Conservation (phyloP, 2,329 filamentous ascomycete species). For the Tolypocladium tropicale region DNA sequence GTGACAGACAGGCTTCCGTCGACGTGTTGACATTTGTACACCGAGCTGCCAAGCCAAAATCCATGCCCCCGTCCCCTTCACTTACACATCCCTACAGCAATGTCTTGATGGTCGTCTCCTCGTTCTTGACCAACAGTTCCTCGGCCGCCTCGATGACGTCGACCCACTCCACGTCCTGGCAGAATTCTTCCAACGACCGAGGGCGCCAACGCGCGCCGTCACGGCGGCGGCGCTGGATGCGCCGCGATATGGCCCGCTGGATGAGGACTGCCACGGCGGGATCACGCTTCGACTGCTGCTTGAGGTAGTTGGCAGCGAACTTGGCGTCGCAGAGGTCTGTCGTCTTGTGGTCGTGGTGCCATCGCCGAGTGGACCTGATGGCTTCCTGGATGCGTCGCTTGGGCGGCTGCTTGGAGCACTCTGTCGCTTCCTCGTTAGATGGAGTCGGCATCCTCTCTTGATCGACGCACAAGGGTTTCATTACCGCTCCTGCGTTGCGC, state of each 20-base stretch:
- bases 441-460: neutral
- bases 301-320: conserved; percentile 22
- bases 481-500: neutral
- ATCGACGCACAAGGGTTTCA: no score
- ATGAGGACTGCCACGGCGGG: conserved; percentile 21
- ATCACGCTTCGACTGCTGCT: conserved; percentile 25
- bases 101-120: conserved; percentile 8
- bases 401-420: conserved; percentile 1
- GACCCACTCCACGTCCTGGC: conserved; percentile 18
- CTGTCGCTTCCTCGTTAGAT: neutral
- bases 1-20: neutral
- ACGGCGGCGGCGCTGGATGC: conserved; percentile 7
- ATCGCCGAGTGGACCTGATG: conserved; percentile 25
- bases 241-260: conserved; percentile 19
- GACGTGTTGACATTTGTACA: neutral
- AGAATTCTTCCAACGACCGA: conserved; percentile 21
- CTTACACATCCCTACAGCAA: conserved; percentile 10
- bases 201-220: conserved; percentile 7
- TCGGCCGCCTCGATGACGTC: conserved; percentile 23
- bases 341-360: conserved; percentile 27
- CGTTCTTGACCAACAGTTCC: conserved; percentile 17
- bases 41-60: neutral
- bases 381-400: conserved; percentile 21
- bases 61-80: no score
- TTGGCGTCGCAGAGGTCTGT: conserved; percentile 17